phyloP scores from a whole-genome alignment of 805 yeast species.

The Helenozyma baotianmanensis region DNA sequence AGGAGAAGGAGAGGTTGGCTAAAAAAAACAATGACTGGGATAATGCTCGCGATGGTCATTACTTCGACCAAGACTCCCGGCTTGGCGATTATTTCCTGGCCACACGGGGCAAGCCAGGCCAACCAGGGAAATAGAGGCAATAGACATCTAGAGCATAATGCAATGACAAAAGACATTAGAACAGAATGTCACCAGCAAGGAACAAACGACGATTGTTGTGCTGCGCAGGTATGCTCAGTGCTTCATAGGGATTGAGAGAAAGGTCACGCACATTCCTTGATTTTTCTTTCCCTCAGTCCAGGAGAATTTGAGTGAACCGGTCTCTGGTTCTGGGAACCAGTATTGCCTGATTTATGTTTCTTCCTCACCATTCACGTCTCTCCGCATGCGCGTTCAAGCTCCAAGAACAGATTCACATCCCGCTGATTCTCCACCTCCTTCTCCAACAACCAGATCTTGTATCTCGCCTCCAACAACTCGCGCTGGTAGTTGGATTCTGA shows the following conservation, averaged over 20 bases:
- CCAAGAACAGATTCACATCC: slow-evolving; percentile 26
- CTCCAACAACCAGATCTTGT: slow-evolving; percentile 28
- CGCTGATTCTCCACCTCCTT: slow-evolving; percentile 18
- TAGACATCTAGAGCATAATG: background rate
- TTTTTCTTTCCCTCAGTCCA: no score
- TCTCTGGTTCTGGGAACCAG: no score
- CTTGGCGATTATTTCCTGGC: slow-evolving; percentile 48
- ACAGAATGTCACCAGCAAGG: no score
- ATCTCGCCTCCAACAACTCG: slow-evolving; percentile 22
- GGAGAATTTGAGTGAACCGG: no score
- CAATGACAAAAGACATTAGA: background rate
- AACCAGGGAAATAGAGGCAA: no score
- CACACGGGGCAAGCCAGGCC: slow-evolving; percentile 34
- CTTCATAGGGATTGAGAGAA: no score
- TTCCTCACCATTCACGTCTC: no score
- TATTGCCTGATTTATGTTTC: no score
- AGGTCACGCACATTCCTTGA: no score
- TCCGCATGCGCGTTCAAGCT: no score
- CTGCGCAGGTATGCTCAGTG: background rate
- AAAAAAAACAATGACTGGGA: slow-evolving; percentile 55
- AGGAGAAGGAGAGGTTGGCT: slow-evolving; percentile 33
- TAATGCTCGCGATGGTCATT: slow-evolving; percentile 33
- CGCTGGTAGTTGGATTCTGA: slow-evolving; percentile 4
- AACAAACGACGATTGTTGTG: background rate
- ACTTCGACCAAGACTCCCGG: slow-evolving; percentile 41